Conservation (phyloP, 148 eudicot species). For the Mesembryanthemum crystallinum region DNA sequence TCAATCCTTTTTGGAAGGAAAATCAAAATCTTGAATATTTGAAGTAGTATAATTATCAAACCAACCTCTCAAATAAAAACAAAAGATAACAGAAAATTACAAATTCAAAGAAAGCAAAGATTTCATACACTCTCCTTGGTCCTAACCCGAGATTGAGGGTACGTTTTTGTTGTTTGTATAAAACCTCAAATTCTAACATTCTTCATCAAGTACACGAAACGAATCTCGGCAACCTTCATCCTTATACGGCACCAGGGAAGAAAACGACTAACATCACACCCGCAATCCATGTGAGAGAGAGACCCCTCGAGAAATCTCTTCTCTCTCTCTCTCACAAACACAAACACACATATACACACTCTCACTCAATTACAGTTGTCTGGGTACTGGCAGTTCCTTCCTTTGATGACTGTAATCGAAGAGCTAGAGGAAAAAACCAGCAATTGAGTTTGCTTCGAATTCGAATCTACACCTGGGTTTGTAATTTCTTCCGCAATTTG, state of each 20-base stretch:
- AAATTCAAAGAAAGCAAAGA: too few species aligned
- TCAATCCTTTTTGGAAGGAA: too few species aligned
- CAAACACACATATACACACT: neutral
- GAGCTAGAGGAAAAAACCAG: slow-evolving; percentile 23
- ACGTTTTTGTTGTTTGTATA: too few species aligned
- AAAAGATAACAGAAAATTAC: too few species aligned
- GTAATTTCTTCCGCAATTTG: slow-evolving; percentile 16
- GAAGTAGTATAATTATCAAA: too few species aligned
- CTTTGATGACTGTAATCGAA: slow-evolving; percentile 33
- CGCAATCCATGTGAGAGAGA: slow-evolving; percentile 14
- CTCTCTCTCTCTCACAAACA: slow-evolving; percentile 4
- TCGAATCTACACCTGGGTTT: slow-evolving; percentile 24
- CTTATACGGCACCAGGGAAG: slow-evolving; percentile 1
- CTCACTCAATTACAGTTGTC: slow-evolving; percentile 24
- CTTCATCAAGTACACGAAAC: slow-evolving; percentile 29
- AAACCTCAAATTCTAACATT: slow-evolving; percentile 16
- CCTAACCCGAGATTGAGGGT: too few species aligned
- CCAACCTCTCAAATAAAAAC: too few species aligned
- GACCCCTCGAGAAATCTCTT: neutral
- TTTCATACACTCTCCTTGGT: too few species aligned
- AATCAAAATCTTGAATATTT: too few species aligned
- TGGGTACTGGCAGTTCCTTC: slow-evolving; percentile 17
- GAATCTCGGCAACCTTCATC: slow-evolving; percentile 23
- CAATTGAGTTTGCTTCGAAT: slow-evolving; percentile 27
- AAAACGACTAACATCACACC: slow-evolving; percentile 3